Base-by-base conservation (phyloP, 2,329 filamentous ascomycete species). In the Fusarium anthophilum region DNA sequence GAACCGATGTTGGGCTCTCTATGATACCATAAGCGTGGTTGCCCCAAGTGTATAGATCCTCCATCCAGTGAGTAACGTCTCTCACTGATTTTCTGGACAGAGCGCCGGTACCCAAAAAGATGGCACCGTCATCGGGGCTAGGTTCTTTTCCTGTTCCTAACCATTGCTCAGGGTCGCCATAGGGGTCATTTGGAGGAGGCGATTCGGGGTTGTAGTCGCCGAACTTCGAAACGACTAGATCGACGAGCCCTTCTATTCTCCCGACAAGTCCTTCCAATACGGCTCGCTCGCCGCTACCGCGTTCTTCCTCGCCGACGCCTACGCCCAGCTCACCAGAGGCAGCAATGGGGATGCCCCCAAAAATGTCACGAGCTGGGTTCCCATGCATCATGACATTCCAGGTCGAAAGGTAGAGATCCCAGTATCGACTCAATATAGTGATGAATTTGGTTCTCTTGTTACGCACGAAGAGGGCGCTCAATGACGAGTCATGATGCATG, bases 381-480 rank as follows among this genome's bases (percentile, higher is more conserved):
- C 95, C 96, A 79, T 96, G 94, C 47, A 99, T 87, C 74, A 98
- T 88, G 18, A 98, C 93, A 76, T 96, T 94, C 96, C 96, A 99
- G 2, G 91, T 91, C 1, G 88, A 88, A 24, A 91, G 79, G 68
- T 88, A 91, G 17, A 88, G 78, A 73, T 92, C 90, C 96, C 96
- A 99, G 82, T 95, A 98, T 44, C 92, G 90, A 58, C 92, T 88
- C 35, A 99, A 84, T 44, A 93, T 86, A 37, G 86, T 87, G 63
- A 92, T 91, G 76, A 98, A 97, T 67, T 91, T 91, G 26, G 88
- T 81, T 48, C 94, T 88, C 55, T 88, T 87, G 45, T 89, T 85
- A 61, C 91, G 90, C 28, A 82, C 86, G 78, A 92, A 94, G 5
- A 98, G 86, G 6, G 89, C 88, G 59, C 90, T 89, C 66, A 98